Conservation (phyloP, 2,329 filamentous ascomycete species). For the Aspergillus melleus region DNA sequence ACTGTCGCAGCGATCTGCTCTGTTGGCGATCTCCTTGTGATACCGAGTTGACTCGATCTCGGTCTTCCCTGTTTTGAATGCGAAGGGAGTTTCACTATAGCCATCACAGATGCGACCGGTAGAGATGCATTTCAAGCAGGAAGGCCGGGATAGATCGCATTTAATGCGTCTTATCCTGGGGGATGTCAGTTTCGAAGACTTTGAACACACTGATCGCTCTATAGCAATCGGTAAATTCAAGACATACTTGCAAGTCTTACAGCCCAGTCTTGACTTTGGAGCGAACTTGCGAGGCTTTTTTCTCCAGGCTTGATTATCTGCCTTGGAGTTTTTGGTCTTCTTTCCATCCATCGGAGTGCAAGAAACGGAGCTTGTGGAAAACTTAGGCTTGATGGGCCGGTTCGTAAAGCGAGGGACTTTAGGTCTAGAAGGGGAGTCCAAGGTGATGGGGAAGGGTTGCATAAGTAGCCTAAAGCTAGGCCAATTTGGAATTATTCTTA, state of each 20-base stretch:
- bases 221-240: conserved; percentile 4
- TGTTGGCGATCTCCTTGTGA: background rate
- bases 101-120: conserved; percentile 43
- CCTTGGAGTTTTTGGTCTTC: conserved; percentile 14
- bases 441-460: too few relatives aligned
- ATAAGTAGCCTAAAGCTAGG: too few relatives aligned
- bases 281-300: conserved; percentile 39
- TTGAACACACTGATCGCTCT: background rate
- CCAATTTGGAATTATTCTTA: too few relatives aligned
- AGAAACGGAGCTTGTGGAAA: too few relatives aligned
- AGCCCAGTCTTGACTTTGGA: conserved; percentile 42
- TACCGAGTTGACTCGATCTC: background rate
- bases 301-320: conserved; percentile 37
- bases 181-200: background rate
- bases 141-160: conserved; percentile 38
- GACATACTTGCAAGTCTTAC: conserved; percentile 45
- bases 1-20: conserved; percentile 14
- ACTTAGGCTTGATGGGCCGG: too few relatives aligned
- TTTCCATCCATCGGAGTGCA: background rate
- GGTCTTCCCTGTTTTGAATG: background rate
- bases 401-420: too few relatives aligned
- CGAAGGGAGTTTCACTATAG: conserved; percentile 23
- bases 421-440: too few relatives aligned
- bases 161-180: conserved; percentile 40
- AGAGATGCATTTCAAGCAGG: conserved; percentile 38